Evolutionary conservation across 202 grass and related monocot genomes (phyloP), one percentile per base, ranked within the genome.

Genomic region (Dendrocalamus latiflorus): DNA sequence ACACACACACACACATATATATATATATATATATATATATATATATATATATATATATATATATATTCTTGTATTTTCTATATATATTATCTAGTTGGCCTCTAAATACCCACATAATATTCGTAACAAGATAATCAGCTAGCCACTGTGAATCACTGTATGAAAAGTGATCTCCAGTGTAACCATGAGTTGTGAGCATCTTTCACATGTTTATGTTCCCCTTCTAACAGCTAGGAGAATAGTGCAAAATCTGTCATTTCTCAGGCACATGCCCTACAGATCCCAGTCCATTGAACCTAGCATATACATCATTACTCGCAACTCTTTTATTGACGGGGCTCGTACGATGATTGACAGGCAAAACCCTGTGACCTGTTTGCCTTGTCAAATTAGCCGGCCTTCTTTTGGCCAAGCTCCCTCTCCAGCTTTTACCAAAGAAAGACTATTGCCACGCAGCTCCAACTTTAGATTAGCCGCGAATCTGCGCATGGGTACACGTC

Each of bases 211-310:
- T n/a, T 8, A 45, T 10, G 9, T 38, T 42, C 50, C 22, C n/a
- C 42, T 8, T 72, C 4, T 17, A 48, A 48, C 42, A 17, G 25
- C 17, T 50, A 28, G 24, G 17, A 33, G 44, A 15, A 18, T 6
- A 49, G 55, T 39, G 59, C 30, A 63, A 69, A 72, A 63, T 28
- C 13, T 82, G 68, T 21, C 63, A 62, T 42, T 75, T 59, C 41
- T 41, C 64, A 70, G 55, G 21, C 28, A 39, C 39, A 64, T 43
- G 76, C 37, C 11, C 11, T 12, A 22, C 48, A 25, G 16, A 38
- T 34, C 33, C 3, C 9, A 37, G 73, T 78, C 86, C 86, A 83
- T 24, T 71, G 85, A 60, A 87, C 72, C 53, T 68, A 50, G 70
- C 50, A 70, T 43, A 21, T 43, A 53, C 62, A 76, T 69, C 41